Evolutionary conservation across 768 basidiomycete species (phyloP), one percentile per base, ranked within the genome.

Genomic region (Amanita jacksonii): DNA sequence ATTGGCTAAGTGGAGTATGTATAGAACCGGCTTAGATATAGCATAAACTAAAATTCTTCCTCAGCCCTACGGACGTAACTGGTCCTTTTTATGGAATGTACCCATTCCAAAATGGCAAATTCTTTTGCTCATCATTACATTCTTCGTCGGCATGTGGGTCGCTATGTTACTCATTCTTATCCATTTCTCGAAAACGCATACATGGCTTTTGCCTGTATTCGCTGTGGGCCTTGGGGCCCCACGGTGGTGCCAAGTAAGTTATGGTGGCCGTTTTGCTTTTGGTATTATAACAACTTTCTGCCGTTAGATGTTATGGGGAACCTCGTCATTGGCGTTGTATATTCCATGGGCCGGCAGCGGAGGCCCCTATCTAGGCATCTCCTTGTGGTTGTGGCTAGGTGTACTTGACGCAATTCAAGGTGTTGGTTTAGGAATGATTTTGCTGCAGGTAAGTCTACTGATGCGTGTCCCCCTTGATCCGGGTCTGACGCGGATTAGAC

Each of bases 221-320:
- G 92, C 92, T 5, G 90, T 96, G 38, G 92, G 92, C 55, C 74
- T 96, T 43, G 92, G 92, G 34, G 88, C 89, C 22, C 92, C 92
- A 8, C 66, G 88, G 55, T 96, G 92, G 92, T 94, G 92, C 69
- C 92, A 94, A 69, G 81, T 80, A 58, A 38, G 58, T 53, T 39
- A 20, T n/a, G 19, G 39, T 7, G n/a, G n/a, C 18, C 25, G 34
- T 19, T 49, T 16, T 23, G 10, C 27, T 12, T 16, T 20, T 36
- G 34, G 24, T 10, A 5, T 31, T 4, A 16, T 57, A 41, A 49
- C 23, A 34, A 28, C 32, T 42, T 41, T 48, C 44, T 16, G 43
- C 80, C 19, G 4, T 6, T 16, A 45, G 77, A 94, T 92, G 79
- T 65, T 92, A 37, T 96, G 92, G 92, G 91, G 92, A 54, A 92